These are phyloP conservation scores for Chytriomyces sp. DNA, from an alignment of 192 early-diverging fungal genomes.

Conservation along the genomic window DNA sequence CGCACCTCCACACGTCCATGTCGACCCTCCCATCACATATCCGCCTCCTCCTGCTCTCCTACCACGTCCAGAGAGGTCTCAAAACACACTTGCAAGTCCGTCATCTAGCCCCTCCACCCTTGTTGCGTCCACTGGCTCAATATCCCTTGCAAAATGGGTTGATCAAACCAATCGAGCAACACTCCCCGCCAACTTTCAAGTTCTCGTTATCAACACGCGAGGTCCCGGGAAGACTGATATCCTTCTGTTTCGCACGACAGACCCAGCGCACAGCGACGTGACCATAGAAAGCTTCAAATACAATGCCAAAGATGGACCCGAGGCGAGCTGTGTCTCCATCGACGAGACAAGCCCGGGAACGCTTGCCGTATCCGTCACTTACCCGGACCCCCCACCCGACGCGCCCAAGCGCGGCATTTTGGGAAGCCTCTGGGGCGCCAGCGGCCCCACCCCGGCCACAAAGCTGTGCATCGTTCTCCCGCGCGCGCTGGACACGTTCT, in stretches of 20 bases:
- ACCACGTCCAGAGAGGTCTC: no score
- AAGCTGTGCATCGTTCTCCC: background rate
- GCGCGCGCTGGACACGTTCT: slow-evolving; percentile 1
- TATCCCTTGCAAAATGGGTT: no score
- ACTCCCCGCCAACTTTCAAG: background rate
- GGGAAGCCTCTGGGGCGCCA: background rate
- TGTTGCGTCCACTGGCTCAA: background rate
- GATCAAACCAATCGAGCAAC: background rate
- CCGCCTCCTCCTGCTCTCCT: background rate
- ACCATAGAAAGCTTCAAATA: background rate
- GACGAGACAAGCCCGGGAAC: background rate
- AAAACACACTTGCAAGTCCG: background rate
- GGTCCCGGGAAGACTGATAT: background rate
- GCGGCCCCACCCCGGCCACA: background rate
- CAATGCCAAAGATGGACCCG: background rate
- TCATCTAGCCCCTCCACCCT: background rate
- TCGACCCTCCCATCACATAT: background rate
- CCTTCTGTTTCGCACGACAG: background rate
- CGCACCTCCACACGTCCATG: background rate
- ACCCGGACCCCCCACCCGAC: background rate
- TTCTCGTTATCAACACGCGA: background rate
- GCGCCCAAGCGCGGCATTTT: background rate
- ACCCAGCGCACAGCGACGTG: background rate
- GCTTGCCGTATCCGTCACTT: background rate
- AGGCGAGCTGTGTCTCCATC: background rate